Percentiles rank a stretch among this genome's conserved stretches.
Evolutionary conservation across 2,329 filamentous ascomycete genomes (phyloP).

Genomic region (Beauveria pseudobassiana): DNA sequence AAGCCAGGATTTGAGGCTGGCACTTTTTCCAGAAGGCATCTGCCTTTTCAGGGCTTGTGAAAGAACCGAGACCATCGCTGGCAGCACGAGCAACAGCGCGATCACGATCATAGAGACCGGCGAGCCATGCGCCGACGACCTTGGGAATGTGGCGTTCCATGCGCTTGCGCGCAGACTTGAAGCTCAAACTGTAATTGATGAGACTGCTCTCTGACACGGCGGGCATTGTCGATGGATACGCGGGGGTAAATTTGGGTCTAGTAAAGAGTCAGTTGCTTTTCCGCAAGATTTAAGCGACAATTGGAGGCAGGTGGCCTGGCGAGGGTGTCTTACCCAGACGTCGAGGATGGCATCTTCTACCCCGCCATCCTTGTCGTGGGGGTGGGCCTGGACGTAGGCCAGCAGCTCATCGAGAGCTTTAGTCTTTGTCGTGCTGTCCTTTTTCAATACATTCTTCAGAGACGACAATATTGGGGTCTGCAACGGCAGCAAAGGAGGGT

Average conservation of each 20-base stretch:
- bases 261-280: background rate
- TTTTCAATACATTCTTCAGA: constrained; percentile 90
- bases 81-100: constrained; percentile 69
- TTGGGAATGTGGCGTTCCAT: constrained; percentile 73
- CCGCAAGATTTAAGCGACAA: background rate
- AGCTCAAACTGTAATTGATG: constrained; percentile 64
- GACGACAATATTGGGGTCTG: constrained; percentile 74
- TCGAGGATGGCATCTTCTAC: constrained; percentile 78
- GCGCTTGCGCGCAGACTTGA: constrained; percentile 62
- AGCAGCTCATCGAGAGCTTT: constrained; percentile 86
- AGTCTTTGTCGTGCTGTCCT: constrained; percentile 84
- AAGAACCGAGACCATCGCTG: constrained; percentile 63
- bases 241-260: constrained; percentile 83
- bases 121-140: constrained; percentile 83
- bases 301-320: background rate
- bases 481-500: constrained; percentile 69
- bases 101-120: constrained; percentile 82
- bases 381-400: constrained; percentile 49
- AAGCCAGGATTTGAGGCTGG: constrained; percentile 72
- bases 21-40: constrained; percentile 72
- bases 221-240: constrained; percentile 80
- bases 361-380: constrained; percentile 47
- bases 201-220: constrained; percentile 79
- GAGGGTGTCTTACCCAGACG: constrained; percentile 58
- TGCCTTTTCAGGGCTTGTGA: constrained; percentile 73